A percentile compares a stretch with the other conserved stretches of the same genome.
Conservation (phyloP, 73 alveolate species). For the Paramecium caudatum region DNA sequence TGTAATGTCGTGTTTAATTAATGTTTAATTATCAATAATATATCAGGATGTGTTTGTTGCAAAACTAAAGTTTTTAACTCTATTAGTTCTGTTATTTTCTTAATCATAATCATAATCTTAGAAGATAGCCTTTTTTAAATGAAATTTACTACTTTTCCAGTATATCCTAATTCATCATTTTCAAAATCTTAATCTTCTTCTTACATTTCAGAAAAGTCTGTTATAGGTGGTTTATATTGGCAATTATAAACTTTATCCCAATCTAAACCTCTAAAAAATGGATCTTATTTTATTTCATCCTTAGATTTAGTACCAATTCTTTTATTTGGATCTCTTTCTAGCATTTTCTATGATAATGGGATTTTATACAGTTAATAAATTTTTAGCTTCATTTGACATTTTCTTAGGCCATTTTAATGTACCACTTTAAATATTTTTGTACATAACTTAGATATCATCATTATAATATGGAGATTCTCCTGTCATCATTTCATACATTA, state of each 20-base stretch:
- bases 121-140: conserved; percentile 54
- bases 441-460: conserved; percentile 82
- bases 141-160: background rate
- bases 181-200: conserved; percentile 70
- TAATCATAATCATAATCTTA: conserved; percentile 70
- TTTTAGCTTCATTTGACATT: conserved; percentile 80
- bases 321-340: conserved; percentile 91
- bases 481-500: conserved; percentile 85
- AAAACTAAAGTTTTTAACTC: conserved; percentile 76
- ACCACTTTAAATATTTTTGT: conserved; percentile 85
- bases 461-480: conserved; percentile 90
- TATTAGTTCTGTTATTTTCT: conserved; percentile 66
- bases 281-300: conserved; percentile 91
- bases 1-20: conserved; percentile 42
- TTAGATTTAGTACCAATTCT: conserved; percentile 92
- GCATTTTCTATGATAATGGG: conserved; percentile 75
- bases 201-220: conserved; percentile 64
- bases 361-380: conserved; percentile 29
- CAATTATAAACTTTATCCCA: conserved; percentile 89
- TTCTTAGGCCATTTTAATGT: conserved; percentile 80
- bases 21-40: background rate
- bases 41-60: conserved; percentile 54
- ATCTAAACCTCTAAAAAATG: conserved; percentile 90
- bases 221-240: conserved; percentile 83
- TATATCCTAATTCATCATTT: conserved; percentile 36